Base-by-base conservation (phyloP, 768 basidiomycete species). In the Pluteus cervinus region DNA sequence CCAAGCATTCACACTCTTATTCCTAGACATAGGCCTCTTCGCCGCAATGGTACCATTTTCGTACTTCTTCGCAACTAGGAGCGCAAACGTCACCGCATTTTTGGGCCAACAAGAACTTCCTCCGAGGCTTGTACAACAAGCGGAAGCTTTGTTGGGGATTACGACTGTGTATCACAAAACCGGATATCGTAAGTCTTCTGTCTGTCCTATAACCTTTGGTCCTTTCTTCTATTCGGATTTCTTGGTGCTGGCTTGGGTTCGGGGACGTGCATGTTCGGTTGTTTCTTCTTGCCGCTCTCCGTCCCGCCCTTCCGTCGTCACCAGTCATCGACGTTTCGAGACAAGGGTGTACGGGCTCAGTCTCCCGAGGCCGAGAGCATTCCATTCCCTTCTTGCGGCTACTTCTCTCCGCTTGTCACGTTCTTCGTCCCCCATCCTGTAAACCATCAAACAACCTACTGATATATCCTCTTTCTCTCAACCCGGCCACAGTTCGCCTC, bases 21-120 rank as follows among this genome's bases (percentile, higher is more conserved):
- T 73, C 46, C 58, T 60, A 44, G 48, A 60, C 24, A 28, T 62
- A 16, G 73, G 66, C 65, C 53, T 75, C 29, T 59, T 75, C 46
- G 68, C 66, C 14, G 54, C 59, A 3, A 52, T 66, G 16, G 56
- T 75, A 6, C 58, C 73, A 5, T 69, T 65, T 47, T 66, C 66
- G 11, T 54, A 59, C 49, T 64, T 67, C 50, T 60, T 66, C 41
- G 61, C 60, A 21, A 75, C 52, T 32, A 57, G 56, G 15, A 47
- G 50, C 15, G 70, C 67, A 14, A 52, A 55, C 37, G 55, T 73
- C 35, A 35, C 46, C n/a, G 69, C 65, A 12, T 55, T 49, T 14
- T 33, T 71, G 37, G 52, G 46, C 7, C 55, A 51, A 4, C 17
- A 56, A 8, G 48, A 46, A 14, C 21, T 76, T 8, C 58, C 67